A percentile compares a stretch with the other conserved stretches of the same genome.
phyloP scores from a whole-genome alignment of 2,329 filamentous ascomycete genomes.

The Tolypocladium capitatum region DNA sequence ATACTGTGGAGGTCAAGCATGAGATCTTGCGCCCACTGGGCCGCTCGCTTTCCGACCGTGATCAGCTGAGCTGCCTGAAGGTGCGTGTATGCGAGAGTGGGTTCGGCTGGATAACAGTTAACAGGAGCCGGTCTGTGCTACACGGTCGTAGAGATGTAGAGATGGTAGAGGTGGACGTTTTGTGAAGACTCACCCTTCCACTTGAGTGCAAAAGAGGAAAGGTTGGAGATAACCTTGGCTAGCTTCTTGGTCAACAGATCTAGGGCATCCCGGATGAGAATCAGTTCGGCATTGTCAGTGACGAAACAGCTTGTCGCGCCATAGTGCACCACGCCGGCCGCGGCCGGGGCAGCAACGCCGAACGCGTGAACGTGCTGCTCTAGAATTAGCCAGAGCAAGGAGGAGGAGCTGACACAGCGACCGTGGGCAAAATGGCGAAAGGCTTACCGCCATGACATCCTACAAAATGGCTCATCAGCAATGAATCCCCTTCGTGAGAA shows the following conservation, averaged over 20 bases:
- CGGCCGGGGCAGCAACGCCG: slow-evolving; percentile 58
- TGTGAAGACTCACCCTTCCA: slow-evolving; percentile 36
- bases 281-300: slow-evolving; percentile 67
- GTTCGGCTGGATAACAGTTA: slow-evolving; percentile 22
- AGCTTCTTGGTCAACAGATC: slow-evolving; percentile 67
- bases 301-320: slow-evolving; percentile 43
- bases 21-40: slow-evolving; percentile 55
- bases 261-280: slow-evolving; percentile 50
- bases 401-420: too few species aligned
- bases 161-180: too few species aligned
- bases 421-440: too few species aligned
- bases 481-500: too few species aligned
- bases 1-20: slow-evolving; percentile 60
- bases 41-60: slow-evolving; percentile 15
- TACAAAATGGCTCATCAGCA: too few species aligned
- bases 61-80: slow-evolving; percentile 28
- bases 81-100: slow-evolving; percentile 68
- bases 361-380: slow-evolving; percentile 55
- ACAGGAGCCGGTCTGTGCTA: too few species aligned
- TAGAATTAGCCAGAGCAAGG: too few species aligned
- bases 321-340: slow-evolving; percentile 72
- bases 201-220: slow-evolving; percentile 57
- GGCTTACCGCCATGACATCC: slow-evolving; percentile 39
- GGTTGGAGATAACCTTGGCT: slow-evolving; percentile 63
- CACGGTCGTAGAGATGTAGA: too few species aligned